Base-by-base conservation (phyloP, 768 basidiomycete species). In the Suillus decipiens region DNA sequence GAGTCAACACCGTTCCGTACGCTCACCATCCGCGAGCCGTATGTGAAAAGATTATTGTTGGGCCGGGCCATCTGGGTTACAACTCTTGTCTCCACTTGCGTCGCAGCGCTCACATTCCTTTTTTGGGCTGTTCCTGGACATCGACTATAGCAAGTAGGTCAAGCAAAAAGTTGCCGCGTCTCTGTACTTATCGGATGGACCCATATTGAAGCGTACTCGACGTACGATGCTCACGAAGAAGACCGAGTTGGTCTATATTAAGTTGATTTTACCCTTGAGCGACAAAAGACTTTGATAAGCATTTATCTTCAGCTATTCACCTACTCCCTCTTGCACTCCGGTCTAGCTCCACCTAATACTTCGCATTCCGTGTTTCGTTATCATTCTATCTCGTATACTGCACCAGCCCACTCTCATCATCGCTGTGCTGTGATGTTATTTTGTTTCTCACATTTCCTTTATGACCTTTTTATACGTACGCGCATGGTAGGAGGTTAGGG, bases 41-140 rank as follows among this genome's bases (percentile, higher is more conserved):
- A 98, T 73, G 96, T 99, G 68, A 88, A 86, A 78, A 96, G 93
- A 75, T 82, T 99, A 15, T 83, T 99, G 9, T 73, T 93, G 19
- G 92, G 94, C 11, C 89, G 97, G 39, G 93, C 96, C 9, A 84
- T 96, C 62, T 97, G 95, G 94, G 93, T 99, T 61, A 84, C 85
- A 54, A 79, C 92, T 41, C 82, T 96, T 41, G 91, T 96, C 48
- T 84, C 89, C 10, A 81, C 84, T 47, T 86, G 92, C 65, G 88
- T 91, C 61, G 86, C 89, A 19, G 89, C 87, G 11, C 79, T 96
- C 72, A 95, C 95, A 5, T 82, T 99, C 72, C 79, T 99, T 61
- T 99, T 99, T 81, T 95, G 92, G 88, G 93, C 92, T 47, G 95
- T 99, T 42, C 96, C 96, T 9, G 96, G 96, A 0, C 90, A 98